Percentiles rank a stretch among this genome's conserved stretches.
phyloP scores from a whole-genome alignment of 1,284 basidiomycete species.

The Kwoniella shivajii region DNA sequence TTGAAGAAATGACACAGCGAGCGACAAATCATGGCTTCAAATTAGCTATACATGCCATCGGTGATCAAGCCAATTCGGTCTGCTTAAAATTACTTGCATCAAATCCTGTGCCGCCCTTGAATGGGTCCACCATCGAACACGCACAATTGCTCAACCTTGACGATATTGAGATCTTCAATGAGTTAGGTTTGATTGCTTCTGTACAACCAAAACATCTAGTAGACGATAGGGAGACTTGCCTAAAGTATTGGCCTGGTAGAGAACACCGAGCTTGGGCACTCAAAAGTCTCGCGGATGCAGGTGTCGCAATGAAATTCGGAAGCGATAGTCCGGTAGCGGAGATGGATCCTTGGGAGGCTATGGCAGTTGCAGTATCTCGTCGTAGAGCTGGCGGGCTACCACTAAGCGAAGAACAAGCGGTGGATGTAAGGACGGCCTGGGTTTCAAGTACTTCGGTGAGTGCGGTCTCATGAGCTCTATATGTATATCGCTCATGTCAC shows the following conservation, averaged over 20 bases:
- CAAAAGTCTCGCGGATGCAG: constrained; percentile 32
- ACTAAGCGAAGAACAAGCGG: constrained; percentile 23
- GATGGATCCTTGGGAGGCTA: constrained; percentile 45
- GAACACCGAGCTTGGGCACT: constrained; percentile 43
- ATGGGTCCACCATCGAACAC: constrained; percentile 45
- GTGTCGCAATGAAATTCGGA: constrained; percentile 40
- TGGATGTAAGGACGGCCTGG: constrained; percentile 23
- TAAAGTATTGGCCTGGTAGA: constrained; percentile 43
- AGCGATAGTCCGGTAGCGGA: constrained; percentile 45
- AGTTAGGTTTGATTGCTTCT: constrained; percentile 39
- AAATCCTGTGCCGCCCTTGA: constrained; percentile 21
- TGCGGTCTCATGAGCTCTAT: constrained; percentile 11
- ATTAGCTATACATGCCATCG: constrained; percentile 50
- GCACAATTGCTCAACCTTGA: constrained; percentile 40
- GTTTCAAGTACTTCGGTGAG: constrained; percentile 18
- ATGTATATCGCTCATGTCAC: too few relatives aligned
- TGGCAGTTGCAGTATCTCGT: constrained; percentile 39
- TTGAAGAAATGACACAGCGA: constrained; percentile 26
- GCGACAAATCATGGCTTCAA: constrained; percentile 30
- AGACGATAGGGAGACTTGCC: constrained; percentile 43
- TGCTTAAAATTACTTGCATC: constrained; percentile 29
- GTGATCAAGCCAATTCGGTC: constrained; percentile 41
- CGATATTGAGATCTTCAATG: constrained; percentile 37
- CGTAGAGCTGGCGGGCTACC: neutral
- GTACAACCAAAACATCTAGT: constrained; percentile 49